Conservation (phyloP, 1,284 basidiomycete genomes). For the Microbotryum intermedium region DNA sequence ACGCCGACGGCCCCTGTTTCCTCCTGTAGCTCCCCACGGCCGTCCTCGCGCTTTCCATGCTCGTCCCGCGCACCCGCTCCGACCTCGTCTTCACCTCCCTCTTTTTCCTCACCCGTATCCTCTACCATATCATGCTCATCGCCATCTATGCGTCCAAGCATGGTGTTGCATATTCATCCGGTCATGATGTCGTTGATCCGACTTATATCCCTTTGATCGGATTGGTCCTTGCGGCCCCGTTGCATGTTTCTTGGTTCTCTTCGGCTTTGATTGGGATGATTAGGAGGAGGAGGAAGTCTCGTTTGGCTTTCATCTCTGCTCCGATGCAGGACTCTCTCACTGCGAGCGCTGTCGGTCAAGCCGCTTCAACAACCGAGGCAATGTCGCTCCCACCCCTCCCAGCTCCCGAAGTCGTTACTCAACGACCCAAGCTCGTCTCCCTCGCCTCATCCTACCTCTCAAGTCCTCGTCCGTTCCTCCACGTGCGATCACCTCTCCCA, state of each 20-base stretch:
- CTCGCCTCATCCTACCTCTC: constrained; percentile 1
- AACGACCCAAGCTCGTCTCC: not conserved
- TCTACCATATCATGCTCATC: constrained; percentile 45
- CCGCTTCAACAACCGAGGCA: not conserved
- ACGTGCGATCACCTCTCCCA: not conserved
- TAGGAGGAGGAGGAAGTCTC: not conserved
- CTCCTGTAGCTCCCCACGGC: constrained; percentile 49
- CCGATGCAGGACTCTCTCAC: no score
- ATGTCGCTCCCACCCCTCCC: not conserved
- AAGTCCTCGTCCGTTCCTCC: not conserved
- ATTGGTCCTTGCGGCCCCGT: constrained; percentile 1
- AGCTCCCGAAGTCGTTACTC: not conserved
- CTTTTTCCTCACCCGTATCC: constrained; percentile 52
- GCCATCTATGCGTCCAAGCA: not conserved
- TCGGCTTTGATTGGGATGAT: not conserved
- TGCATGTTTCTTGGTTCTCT: constrained; percentile 10
- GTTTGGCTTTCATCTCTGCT: not conserved
- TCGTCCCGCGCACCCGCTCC: constrained; percentile 46
- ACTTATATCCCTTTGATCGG: not conserved
- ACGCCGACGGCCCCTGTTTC: not conserved
- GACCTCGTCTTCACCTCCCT: constrained; percentile 49
- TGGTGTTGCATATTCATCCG: not conserved
- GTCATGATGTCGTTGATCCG: not conserved
- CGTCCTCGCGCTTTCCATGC: constrained; percentile 47
- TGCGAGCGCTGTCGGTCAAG: not conserved